A percentile compares a stretch with the other conserved stretches of the same genome.
These are phyloP conservation scores for Durio zibethinus DNA, from an alignment of 345 rosid species.

Conservation along the genomic window DNA sequence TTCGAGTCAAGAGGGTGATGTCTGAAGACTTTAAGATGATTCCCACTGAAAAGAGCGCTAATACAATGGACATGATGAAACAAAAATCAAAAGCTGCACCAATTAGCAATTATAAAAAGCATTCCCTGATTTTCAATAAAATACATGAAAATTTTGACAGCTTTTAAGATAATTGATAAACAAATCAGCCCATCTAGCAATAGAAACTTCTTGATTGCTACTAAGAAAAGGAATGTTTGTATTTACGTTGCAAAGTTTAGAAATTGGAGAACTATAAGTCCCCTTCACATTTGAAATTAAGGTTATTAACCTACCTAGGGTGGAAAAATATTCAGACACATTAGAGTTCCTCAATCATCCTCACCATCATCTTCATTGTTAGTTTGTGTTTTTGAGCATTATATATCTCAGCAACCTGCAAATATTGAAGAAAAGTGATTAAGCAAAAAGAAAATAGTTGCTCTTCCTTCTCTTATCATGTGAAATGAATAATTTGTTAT, in stretches of 20 bases:
- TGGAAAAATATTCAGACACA: background rate
- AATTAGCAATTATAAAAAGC: background rate
- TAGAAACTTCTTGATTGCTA: background rate
- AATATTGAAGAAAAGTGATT: constrained; percentile 3
- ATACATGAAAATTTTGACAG: background rate
- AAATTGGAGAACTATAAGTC: background rate
- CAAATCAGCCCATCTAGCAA: too few species aligned
- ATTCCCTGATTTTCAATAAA: background rate
- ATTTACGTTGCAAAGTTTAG: constrained; percentile 6
- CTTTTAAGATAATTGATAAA: background rate
- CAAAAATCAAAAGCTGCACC: background rate
- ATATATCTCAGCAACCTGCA: constrained; percentile 89
- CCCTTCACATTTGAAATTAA: background rate
- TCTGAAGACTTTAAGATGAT: background rate
- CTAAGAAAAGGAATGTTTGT: background rate
- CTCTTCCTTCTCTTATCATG: background rate
- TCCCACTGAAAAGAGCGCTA: background rate
- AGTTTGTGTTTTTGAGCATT: constrained; percentile 64
- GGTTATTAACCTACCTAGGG: background rate
- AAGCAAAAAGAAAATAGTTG: background rate
- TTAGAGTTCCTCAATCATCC: constrained; percentile 48
- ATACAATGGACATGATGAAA: constrained; percentile 5
- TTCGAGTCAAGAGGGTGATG: background rate
- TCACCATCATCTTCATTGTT: constrained; percentile 55
- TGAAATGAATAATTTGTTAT: background rate